phyloP scores from a whole-genome alignment of 805 yeast genomes.

The Candida taoyuanica region DNA sequence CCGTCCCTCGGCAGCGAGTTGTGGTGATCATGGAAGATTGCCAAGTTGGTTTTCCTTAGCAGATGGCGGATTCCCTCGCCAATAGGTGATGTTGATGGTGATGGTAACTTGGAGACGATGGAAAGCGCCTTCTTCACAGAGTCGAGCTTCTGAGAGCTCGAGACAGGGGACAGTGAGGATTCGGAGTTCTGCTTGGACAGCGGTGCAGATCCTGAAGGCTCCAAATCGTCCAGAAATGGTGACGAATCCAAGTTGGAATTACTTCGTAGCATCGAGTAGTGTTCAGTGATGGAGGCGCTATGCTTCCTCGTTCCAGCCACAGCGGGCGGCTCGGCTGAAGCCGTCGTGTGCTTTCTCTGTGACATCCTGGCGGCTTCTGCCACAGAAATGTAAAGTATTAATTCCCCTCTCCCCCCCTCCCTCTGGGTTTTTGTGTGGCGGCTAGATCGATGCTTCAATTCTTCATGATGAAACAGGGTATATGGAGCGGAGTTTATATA shows the following conservation, averaged over 20 bases:
- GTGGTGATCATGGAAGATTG: constrained; percentile 6
- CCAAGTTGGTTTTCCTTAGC: constrained; percentile 18
- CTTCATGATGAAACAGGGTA: no score
- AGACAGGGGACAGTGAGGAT: neutral
- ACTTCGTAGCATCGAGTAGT: constrained; percentile 17
- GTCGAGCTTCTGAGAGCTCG: constrained; percentile 7
- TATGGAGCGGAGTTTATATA: no score
- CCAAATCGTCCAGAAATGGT: neutral
- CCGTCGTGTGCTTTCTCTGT: neutral
- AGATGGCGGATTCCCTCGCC: constrained; percentile 10
- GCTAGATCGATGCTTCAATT: no score
- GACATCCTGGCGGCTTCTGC: no score
- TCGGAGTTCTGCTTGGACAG: neutral
- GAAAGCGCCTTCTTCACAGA: constrained; percentile 16
- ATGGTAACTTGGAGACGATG: constrained; percentile 14
- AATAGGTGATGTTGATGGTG: constrained; percentile 10
- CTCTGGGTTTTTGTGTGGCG: no score
- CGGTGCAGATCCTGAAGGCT: neutral
- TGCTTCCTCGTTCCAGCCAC: constrained; percentile 2
- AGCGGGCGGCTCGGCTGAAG: neutral
- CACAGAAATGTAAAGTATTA: no score
- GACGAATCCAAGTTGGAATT: constrained; percentile 6
- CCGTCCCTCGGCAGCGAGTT: constrained; percentile 16
- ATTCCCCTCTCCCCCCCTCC: no score
- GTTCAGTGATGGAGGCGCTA: constrained; percentile 15